phyloP scores from a whole-genome alignment of 371 early-diverging fungal species.

The Rhizopus arrhizus region DNA sequence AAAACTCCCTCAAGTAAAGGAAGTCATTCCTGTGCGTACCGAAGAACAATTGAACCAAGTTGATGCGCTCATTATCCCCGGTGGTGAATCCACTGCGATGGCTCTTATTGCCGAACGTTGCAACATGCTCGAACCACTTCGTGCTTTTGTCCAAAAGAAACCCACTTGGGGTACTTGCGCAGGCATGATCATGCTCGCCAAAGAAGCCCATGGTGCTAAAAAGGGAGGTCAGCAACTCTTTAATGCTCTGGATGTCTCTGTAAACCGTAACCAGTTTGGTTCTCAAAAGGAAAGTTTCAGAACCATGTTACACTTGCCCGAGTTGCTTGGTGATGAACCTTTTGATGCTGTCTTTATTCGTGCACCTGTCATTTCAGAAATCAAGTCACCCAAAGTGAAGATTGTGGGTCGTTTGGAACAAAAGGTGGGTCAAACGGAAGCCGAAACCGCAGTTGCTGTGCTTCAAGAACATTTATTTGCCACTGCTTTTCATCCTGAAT shows the following conservation, averaged over 20 bases:
- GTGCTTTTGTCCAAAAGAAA: conserved; percentile 71
- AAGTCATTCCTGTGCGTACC: conserved; percentile 72
- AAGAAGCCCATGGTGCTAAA: conserved; percentile 75
- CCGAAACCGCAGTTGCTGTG: conserved; percentile 84
- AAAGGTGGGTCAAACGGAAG: conserved; percentile 50
- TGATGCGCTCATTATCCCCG: conserved; percentile 92
- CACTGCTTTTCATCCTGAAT: conserved; percentile 95
- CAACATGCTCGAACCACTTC: conserved; percentile 75
- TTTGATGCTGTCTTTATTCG: conserved; percentile 93
- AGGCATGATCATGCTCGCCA: conserved; percentile 90
- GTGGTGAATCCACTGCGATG: conserved; percentile 95
- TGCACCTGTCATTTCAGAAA: conserved; percentile 85
- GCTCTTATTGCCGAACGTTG: conserved; percentile 86
- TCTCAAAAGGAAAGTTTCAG: conserved; percentile 90
- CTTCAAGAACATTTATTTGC: conserved; percentile 84
- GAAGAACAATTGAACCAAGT: conserved; percentile 63
- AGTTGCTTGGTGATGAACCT: conserved; percentile 47
- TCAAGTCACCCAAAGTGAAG: conserved; percentile 69
- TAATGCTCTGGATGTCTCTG: conserved; percentile 81
- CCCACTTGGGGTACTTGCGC: conserved; percentile 97
- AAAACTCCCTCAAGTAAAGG: conserved; percentile 58
- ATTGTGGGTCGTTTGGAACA: conserved; percentile 63
- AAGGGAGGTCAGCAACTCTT: conserved; percentile 84
- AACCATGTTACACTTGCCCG: conserved; percentile 66
- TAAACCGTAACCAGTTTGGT: conserved; percentile 93